These are phyloP conservation scores for Exidia glandulosa DNA, from an alignment of 768 basidiomycete species.

Conservation along the genomic window DNA sequence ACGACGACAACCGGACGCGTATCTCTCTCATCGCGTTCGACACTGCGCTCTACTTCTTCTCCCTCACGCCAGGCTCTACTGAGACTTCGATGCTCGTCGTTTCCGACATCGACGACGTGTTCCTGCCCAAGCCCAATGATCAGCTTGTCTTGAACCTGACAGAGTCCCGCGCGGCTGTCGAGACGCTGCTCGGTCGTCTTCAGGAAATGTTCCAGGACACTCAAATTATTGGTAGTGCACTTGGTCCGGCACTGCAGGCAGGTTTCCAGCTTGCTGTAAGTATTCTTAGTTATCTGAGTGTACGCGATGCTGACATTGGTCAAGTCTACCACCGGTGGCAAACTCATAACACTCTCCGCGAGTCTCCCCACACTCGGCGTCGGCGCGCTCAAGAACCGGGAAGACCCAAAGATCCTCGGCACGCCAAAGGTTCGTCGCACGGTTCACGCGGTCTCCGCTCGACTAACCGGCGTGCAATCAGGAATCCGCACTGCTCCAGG, in stretches of 20 bases:
- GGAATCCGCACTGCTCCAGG: slow-evolving; percentile 87
- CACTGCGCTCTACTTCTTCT: slow-evolving; percentile 92
- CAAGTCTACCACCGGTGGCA: slow-evolving; percentile 86
- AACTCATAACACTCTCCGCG: slow-evolving; percentile 80
- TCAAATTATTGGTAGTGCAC: slow-evolving; percentile 80
- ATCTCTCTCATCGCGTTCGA: slow-evolving; percentile 89
- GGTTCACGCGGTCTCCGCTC: background rate
- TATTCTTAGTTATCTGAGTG: slow-evolving; percentile 1
- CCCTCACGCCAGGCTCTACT: slow-evolving; percentile 63
- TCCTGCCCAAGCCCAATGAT: slow-evolving; percentile 92
- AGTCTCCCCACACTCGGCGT: slow-evolving; percentile 80
- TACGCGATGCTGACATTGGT: background rate
- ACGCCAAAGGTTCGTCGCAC: slow-evolving; percentile 62
- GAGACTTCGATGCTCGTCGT: slow-evolving; percentile 96
- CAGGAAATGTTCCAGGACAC: slow-evolving; percentile 99
- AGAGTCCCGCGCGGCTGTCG: slow-evolving; percentile 71
- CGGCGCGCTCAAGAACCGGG: slow-evolving; percentile 89
- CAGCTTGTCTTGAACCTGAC: slow-evolving; percentile 81
- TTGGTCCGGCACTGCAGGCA: slow-evolving; percentile 90
- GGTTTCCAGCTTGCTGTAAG: slow-evolving; percentile 89
- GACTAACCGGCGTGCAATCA: slow-evolving; percentile 20
- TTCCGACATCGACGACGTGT: slow-evolving; percentile 93
- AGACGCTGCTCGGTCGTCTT: slow-evolving; percentile 68
- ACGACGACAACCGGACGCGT: slow-evolving; percentile 88
- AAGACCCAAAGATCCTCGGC: slow-evolving; percentile 92